Base-by-base conservation (phyloP, 1,284 basidiomycete species). In the Microbotryomycetes sp. region DNA sequence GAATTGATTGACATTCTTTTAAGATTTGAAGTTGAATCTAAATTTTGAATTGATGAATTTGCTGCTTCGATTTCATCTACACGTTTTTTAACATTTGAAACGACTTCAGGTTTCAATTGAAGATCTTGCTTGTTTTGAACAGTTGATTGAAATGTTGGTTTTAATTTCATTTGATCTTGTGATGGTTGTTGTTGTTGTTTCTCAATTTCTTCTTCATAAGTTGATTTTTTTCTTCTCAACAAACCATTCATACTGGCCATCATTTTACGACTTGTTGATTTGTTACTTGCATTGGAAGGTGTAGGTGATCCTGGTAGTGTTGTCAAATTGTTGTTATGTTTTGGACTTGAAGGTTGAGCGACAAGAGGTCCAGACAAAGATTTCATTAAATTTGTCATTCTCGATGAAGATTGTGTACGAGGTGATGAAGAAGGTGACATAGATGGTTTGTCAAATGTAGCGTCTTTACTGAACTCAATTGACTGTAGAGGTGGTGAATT, bases 11-110 rank as follows among this genome's bases (percentile, higher is more conserved):
- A 9, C 9, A 9, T 19, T 19, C 12, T 19, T 12, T 12, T 9
- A 19, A 9, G 9, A 19, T 42, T 42, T 42, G 36, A 42, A 12
- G 36, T 42, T 12, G 36, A 42, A 9, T 42, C 49, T 14, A 19
- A 22, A 29, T 47, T 19, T 49, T 62, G 3, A 23, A 9, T 22
- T 30, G 32, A 12, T 30, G 19, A 16, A 28, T 12, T 28, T 58
- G 58, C 59, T 29, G 36, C 58, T 45, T 67, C 65, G n/a, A 67
- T 51, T 32, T 67, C 66, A 26, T 56, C 48, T 0, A 67, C 66
- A 2, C 66, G 48, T 36, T 47, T 56, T 45, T 60, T 64, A 29
- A 67, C 66, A 45, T 53, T 65, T n/a, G 57, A 60, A 0, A 67
- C 66, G 4, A 56, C 60, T n/a, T 52, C 64, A 4, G 63, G 62